Conservation (phyloP, 1,139 yeast species). For the Yamadazyma buinensis region DNA sequence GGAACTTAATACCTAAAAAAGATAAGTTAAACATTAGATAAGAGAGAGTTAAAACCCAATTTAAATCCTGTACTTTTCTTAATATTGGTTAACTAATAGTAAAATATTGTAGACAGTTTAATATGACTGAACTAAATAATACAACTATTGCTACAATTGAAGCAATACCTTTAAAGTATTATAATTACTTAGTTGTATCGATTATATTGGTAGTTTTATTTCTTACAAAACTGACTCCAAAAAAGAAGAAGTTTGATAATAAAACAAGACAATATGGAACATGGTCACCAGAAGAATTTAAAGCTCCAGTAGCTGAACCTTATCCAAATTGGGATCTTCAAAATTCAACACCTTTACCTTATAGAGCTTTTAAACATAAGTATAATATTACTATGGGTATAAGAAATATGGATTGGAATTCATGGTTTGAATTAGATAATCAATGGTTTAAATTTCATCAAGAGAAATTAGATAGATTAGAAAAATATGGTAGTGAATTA, state of each 20-base stretch:
- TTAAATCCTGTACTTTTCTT: no score
- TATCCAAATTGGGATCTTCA: constrained; percentile 48
- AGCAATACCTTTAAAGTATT: constrained; percentile 4
- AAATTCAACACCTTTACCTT: constrained; percentile 53
- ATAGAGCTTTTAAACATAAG: constrained; percentile 59
- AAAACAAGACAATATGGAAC: constrained; percentile 25
- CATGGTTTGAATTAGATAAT: constrained; percentile 65
- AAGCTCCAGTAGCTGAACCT: constrained; percentile 47
- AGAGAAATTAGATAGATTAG: constrained; percentile 47
- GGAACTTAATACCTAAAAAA: constrained; percentile 1
- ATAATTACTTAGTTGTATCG: constrained; percentile 8
- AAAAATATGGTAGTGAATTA: constrained; percentile 42
- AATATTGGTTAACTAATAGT: no score
- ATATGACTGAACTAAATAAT: constrained; percentile 1
- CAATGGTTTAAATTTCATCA: constrained; percentile 57
- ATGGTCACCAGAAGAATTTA: constrained; percentile 53
- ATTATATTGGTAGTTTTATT: constrained; percentile 6
- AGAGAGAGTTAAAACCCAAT: no score
- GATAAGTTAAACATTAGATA: constrained; percentile 2
- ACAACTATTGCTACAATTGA: background rate
- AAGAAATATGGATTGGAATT: constrained; percentile 52
- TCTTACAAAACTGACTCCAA: constrained; percentile 4
- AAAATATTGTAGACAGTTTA: no score
- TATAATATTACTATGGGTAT: constrained; percentile 63
- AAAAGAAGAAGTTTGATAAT: constrained; percentile 1